Conservation (phyloP, 768 basidiomycete genomes). For the Boletus barrowsii region DNA sequence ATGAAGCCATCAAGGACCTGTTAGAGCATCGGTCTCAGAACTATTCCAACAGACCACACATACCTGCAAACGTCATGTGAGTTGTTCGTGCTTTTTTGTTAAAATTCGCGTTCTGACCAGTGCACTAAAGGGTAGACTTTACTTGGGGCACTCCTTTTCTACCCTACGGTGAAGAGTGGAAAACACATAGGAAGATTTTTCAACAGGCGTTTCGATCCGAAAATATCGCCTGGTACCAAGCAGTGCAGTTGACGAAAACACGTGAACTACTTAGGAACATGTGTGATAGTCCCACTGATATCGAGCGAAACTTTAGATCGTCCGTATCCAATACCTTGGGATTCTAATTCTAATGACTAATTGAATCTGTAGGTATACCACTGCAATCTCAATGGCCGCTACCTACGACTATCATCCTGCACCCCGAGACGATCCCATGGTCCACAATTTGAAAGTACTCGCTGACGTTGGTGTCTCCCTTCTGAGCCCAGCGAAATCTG, state of each 20-base stretch:
- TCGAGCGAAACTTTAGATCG: constrained; percentile 8
- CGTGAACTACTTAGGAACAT: constrained; percentile 5
- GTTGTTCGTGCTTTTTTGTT: neutral
- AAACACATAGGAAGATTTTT: constrained; percentile 1
- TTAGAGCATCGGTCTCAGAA: constrained; percentile 3
- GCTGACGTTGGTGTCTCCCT: neutral
- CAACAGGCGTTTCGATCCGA: constrained; percentile 5
- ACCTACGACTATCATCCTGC: constrained; percentile 9
- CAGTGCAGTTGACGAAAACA: constrained; percentile 1
- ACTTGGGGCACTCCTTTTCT: constrained; percentile 5
- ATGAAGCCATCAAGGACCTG: constrained; percentile 6
- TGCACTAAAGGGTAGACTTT: constrained; percentile 1
- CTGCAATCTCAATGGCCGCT: constrained; percentile 10
- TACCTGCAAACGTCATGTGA: constrained; percentile 1
- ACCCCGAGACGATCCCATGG: constrained; percentile 9
- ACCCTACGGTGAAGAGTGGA: constrained; percentile 5
- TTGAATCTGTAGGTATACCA: neutral
- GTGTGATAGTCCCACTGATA: neutral
- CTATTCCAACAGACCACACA: constrained; percentile 6
- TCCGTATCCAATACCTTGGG: neutral
- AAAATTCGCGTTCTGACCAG: neutral
- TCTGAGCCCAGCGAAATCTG: neutral
- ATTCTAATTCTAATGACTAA: neutral
- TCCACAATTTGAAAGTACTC: constrained; percentile 3
- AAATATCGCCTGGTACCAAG: neutral